Conservation (phyloP, 495 filamentous ascomycete genomes). For the Sporormia fimetaria region DNA sequence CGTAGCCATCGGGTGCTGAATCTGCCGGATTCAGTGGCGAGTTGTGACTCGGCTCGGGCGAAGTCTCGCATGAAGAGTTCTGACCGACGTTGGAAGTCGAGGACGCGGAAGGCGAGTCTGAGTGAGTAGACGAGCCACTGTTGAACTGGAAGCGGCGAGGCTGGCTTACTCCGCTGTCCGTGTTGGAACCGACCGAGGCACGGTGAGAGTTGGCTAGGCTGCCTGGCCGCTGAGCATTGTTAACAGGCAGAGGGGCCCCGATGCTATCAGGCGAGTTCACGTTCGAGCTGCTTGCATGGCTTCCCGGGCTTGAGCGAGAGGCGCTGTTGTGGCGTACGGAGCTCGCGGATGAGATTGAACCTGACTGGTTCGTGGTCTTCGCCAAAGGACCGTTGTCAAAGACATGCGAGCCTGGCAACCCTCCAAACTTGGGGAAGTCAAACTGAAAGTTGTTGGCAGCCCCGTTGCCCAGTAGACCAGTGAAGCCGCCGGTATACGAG, state of each 20-base stretch:
- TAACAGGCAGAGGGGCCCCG: constrained; percentile 1
- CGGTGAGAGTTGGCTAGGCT: constrained; percentile 30
- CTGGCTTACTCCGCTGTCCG: constrained; percentile 22
- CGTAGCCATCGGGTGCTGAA: constrained; percentile 46
- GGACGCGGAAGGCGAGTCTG: constrained; percentile 46
- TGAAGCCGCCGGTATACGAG: constrained; percentile 17
- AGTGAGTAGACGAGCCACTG: constrained; percentile 37
- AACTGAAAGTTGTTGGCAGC: constrained; percentile 70
- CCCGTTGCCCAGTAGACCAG: constrained; percentile 10
- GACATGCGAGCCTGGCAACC: constrained; percentile 53
- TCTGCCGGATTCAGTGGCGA: constrained; percentile 43
- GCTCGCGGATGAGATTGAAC: constrained; percentile 4
- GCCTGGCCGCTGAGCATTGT: constrained; percentile 21
- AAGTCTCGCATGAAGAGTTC: constrained; percentile 79
- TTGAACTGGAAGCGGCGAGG: constrained; percentile 32
- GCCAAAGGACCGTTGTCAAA: constrained; percentile 39
- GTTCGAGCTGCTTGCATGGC: constrained; percentile 20
- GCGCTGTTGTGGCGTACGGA: constrained; percentile 24
- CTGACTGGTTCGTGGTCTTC: constrained; percentile 18
- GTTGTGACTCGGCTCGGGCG: constrained; percentile 53
- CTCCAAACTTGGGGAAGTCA: constrained; percentile 88
- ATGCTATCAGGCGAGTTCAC: constrained; percentile 18
- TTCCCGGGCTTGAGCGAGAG: constrained; percentile 27
- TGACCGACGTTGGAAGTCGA: constrained; percentile 48
- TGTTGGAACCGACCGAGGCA: constrained; percentile 15